Evolutionary conservation across 495 filamentous ascomycete genomes (phyloP).

Genomic region (Tuber umbilicatum): DNA sequence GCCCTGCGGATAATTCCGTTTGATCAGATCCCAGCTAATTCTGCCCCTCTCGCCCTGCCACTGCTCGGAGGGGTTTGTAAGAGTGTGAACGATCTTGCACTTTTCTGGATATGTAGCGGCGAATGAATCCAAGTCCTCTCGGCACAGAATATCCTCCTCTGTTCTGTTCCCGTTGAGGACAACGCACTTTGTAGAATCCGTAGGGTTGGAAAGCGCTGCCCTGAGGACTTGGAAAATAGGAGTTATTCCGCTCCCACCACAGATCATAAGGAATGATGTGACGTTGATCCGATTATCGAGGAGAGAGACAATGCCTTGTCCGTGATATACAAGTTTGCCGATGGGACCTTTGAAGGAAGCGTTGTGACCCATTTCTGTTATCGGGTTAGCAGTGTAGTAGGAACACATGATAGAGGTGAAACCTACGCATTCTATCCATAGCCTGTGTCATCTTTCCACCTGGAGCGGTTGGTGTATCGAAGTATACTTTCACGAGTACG

Average conservation of each 20-base stretch:
- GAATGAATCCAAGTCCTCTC: slow-evolving; percentile 64
- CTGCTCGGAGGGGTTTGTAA: slow-evolving; percentile 56
- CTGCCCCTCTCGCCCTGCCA: slow-evolving; percentile 71
- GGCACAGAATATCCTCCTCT: slow-evolving; percentile 78
- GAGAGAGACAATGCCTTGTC: slow-evolving; percentile 58
- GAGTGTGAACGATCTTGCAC: slow-evolving; percentile 64
- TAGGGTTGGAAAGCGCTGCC: slow-evolving; percentile 56
- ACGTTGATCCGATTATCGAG: slow-evolving; percentile 54
- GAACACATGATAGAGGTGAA: neutral
- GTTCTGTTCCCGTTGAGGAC: slow-evolving; percentile 74
- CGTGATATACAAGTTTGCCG: slow-evolving; percentile 78
- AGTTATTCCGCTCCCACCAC: slow-evolving; percentile 81
- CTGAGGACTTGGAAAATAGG: slow-evolving; percentile 85
- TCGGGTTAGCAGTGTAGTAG: slow-evolving; percentile 7
- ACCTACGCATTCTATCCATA: slow-evolving; percentile 57
- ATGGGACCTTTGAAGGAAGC: slow-evolving; percentile 90
- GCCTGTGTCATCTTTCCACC: slow-evolving; percentile 85
- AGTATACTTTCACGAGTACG: slow-evolving; percentile 83
- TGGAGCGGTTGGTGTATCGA: slow-evolving; percentile 50
- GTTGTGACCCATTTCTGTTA: slow-evolving; percentile 53
- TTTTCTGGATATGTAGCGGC: slow-evolving; percentile 46
- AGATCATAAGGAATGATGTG: slow-evolving; percentile 77
- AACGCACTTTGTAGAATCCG: slow-evolving; percentile 48
- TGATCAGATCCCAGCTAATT: slow-evolving; percentile 57
- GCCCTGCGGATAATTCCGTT: slow-evolving; percentile 51